Percentiles rank a stretch among this genome's conserved stretches.
phyloP scores from a whole-genome alignment of 495 filamentous ascomycete species.

The Podospora comata region DNA sequence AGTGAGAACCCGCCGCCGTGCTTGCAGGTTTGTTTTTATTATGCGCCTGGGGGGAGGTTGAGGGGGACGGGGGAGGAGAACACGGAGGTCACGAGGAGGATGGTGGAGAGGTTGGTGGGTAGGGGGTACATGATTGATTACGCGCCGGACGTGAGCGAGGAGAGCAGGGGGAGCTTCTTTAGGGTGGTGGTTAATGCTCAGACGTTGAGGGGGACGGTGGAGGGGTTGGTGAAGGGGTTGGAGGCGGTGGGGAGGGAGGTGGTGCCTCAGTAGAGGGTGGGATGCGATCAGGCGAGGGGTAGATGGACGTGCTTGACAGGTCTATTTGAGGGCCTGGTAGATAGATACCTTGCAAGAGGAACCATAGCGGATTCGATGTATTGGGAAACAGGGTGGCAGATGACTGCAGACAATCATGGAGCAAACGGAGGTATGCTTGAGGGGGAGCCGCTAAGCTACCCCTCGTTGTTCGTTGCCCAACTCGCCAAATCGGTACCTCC shows the following conservation, averaged over 20 bases:
- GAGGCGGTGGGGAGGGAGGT: constrained; percentile 59
- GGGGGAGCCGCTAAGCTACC: no score
- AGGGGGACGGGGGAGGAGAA: constrained; percentile 56
- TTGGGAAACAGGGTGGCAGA: no score
- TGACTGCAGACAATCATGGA: no score
- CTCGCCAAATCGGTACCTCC: no score
- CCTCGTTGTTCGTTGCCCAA: no score
- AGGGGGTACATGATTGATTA: constrained; percentile 95
- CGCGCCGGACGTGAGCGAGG: constrained; percentile 53
- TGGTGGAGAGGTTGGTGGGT: constrained; percentile 61
- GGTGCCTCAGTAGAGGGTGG: neutral
- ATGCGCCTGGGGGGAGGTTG: constrained; percentile 57
- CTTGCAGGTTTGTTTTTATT: constrained; percentile 94
- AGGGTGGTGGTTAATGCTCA: constrained; percentile 80
- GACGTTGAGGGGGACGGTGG: constrained; percentile 69
- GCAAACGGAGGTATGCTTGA: no score
- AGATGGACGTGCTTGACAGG: neutral
- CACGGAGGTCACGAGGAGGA: constrained; percentile 63
- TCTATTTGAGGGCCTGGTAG: no score
- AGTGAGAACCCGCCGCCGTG: constrained; percentile 78
- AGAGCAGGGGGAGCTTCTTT: constrained; percentile 76
- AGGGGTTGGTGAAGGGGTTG: constrained; percentile 71
- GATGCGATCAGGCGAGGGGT: neutral
- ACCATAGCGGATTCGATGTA: no score
- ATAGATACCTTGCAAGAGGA: no score